Conservation (phyloP, 2,329 filamentous ascomycete genomes). For the Cladophialophora psammophila region DNA sequence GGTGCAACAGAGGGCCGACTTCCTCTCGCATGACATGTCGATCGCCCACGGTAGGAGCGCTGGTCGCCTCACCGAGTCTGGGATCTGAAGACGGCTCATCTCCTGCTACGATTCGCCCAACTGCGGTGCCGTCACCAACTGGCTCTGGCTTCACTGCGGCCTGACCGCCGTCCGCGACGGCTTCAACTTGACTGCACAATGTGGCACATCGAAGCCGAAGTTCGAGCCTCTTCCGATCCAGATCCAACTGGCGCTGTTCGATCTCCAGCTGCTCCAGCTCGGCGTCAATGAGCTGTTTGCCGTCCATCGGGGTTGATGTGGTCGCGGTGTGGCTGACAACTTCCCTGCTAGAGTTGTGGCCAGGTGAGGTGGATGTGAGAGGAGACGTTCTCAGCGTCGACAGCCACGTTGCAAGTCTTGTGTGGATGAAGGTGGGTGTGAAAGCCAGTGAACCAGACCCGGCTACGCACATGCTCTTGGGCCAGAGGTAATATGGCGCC, state of each 20-base stretch:
- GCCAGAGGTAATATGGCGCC: not conserved
- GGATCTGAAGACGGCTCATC: not conserved
- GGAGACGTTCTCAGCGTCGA: not conserved
- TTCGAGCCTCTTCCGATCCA: not conserved
- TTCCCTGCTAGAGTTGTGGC: not conserved
- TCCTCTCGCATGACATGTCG: not conserved
- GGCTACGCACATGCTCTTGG: too few species aligned
- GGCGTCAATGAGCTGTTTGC: not conserved
- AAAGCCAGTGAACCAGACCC: not conserved
- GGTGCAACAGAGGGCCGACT: not conserved
- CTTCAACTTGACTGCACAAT: not conserved
- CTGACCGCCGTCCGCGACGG: too few species aligned
- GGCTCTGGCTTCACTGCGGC: not conserved
- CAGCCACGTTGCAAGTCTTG: not conserved
- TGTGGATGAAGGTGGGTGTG: not conserved
- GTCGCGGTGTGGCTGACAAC: too few species aligned
- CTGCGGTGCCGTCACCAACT: not conserved
- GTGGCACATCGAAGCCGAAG: not conserved
- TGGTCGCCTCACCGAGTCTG: not conserved
- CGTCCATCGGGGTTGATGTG: not conserved
- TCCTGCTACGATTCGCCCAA: not conserved
- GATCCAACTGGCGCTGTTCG: slow-evolving; percentile 5
- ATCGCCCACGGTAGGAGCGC: not conserved
- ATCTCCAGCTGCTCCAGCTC: not conserved
- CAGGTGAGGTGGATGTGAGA: not conserved